phyloP scores from a whole-genome alignment of 2,329 filamentous ascomycete species.

The Pyrenophora tritici-repentis region DNA sequence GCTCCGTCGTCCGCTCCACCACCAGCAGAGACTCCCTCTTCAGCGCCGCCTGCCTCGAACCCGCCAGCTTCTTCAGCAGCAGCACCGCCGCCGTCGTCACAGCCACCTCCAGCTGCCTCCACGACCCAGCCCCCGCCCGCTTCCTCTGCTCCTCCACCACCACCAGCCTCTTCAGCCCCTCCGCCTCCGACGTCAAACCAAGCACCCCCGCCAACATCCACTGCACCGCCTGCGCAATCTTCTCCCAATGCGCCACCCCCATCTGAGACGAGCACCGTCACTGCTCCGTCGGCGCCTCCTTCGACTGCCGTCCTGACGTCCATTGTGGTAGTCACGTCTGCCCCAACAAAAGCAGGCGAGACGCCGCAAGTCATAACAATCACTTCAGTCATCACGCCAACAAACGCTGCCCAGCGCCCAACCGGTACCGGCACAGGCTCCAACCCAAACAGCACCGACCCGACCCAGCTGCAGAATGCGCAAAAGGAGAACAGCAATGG shows the following conservation, averaged over 20 bases:
- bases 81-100: conserved; percentile 13
- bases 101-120: conserved; percentile 24
- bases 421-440: conserved; percentile 7
- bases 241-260: conserved; percentile 7
- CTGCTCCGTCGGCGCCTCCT: conserved; percentile 30
- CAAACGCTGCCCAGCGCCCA: conserved; percentile 9
- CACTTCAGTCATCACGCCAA: conserved; percentile 19
- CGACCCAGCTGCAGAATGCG: conserved; percentile 18
- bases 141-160: conserved; percentile 4
- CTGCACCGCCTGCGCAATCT: conserved; percentile 1
- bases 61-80: conserved; percentile 11
- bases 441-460: conserved; percentile 15
- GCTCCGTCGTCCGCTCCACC: conserved; percentile 15
- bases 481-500: conserved; percentile 40
- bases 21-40: conserved; percentile 24
- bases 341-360: conserved; percentile 23
- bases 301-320: conserved; percentile 26
- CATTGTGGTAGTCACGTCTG: conserved; percentile 30
- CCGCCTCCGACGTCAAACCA: conserved; percentile 15
- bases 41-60: conserved; percentile 11
- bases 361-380: conserved; percentile 25
- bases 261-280: conserved; percentile 24
- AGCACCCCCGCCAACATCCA: conserved; percentile 11
- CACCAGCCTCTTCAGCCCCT: conserved; percentile 15
- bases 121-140: conserved; percentile 10